Conservation (phyloP, 2,329 filamentous ascomycete genomes). For the Verticillium albo-atrum region DNA sequence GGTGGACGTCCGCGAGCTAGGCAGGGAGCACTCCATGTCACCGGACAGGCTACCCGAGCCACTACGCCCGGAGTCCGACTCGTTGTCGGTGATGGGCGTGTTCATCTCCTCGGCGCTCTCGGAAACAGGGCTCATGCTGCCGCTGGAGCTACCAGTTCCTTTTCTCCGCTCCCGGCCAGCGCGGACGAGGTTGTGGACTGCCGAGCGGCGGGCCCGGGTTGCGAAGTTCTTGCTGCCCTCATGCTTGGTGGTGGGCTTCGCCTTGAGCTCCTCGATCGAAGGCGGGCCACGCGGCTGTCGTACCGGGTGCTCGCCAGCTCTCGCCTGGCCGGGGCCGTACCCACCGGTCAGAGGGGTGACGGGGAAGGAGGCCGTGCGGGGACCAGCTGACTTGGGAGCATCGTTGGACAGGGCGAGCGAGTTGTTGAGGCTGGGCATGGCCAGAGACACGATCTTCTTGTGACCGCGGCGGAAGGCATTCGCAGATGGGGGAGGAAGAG, state of each 20-base stretch:
- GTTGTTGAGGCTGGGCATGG: slow-evolving; percentile 47
- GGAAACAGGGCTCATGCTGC: slow-evolving; percentile 85
- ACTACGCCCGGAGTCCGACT: slow-evolving; percentile 67
- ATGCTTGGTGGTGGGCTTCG: slow-evolving; percentile 85
- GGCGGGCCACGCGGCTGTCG: slow-evolving; percentile 93
- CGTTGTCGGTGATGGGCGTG: slow-evolving; percentile 67
- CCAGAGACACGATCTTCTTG: slow-evolving; percentile 81
- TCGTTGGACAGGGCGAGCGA: slow-evolving; percentile 39
- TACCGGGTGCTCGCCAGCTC: slow-evolving; percentile 89
- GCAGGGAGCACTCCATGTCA: slow-evolving; percentile 62
- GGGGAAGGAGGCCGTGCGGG: slow-evolving; percentile 77
- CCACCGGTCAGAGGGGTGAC: slow-evolving; percentile 75
- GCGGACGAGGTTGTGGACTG: slow-evolving; percentile 85
- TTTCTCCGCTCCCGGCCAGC: slow-evolving; percentile 84
- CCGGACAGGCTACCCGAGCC: slow-evolving; percentile 77
- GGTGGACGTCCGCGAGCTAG: slow-evolving; percentile 71
- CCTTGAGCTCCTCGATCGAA: slow-evolving; percentile 81
- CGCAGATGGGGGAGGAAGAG: slow-evolving; percentile 81
- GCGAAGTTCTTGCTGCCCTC: slow-evolving; percentile 98
- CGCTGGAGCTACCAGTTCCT: slow-evolving; percentile 64
- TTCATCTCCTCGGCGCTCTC: slow-evolving; percentile 68
- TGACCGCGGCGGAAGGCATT: slow-evolving; percentile 92
- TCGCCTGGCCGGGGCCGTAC: slow-evolving; percentile 88
- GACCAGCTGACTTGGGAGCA: slow-evolving; percentile 56
- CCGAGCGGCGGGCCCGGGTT: slow-evolving; percentile 84